Conservation (phyloP, 441 rosid genomes). For the Flueggea neowawraea region DNA sequence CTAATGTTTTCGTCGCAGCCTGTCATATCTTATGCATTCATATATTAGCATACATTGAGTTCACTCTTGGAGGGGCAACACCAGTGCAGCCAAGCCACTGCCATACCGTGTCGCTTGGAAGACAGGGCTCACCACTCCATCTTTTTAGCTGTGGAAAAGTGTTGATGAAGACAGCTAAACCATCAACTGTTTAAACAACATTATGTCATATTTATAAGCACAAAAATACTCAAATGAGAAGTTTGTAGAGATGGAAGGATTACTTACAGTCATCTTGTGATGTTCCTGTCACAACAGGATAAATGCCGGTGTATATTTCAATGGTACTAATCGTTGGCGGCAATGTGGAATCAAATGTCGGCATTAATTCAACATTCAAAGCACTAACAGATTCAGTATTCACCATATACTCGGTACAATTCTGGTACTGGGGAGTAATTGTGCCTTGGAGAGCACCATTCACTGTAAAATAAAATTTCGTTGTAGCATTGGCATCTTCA, state of each 20-base stretch:
- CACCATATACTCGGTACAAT: background rate
- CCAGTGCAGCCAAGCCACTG: background rate
- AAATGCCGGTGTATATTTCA: background rate
- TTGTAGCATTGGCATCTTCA: background rate
- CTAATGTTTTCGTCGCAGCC: too few species aligned
- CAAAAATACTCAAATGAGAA: background rate
- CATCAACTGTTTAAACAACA: background rate
- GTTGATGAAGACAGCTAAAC: conserved; percentile 1
- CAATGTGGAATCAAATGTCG: background rate
- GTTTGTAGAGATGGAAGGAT: too few species aligned
- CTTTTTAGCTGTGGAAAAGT: background rate
- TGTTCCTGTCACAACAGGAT: background rate
- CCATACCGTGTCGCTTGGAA: background rate
- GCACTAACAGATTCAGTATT: background rate
- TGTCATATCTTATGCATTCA: too few species aligned
- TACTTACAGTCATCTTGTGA: background rate
- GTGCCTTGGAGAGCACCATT: background rate
- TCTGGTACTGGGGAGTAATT: background rate
- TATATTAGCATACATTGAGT: background rate
- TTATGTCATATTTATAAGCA: background rate
- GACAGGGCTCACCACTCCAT: conserved; percentile 6
- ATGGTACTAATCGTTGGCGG: background rate
- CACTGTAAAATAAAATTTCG: background rate
- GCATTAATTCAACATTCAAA: background rate
- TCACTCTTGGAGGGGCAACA: background rate